These are phyloP conservation scores for Ceratobasidium sp. DNA, from an alignment of 1,284 basidiomycete species.

Conservation along the genomic window DNA sequence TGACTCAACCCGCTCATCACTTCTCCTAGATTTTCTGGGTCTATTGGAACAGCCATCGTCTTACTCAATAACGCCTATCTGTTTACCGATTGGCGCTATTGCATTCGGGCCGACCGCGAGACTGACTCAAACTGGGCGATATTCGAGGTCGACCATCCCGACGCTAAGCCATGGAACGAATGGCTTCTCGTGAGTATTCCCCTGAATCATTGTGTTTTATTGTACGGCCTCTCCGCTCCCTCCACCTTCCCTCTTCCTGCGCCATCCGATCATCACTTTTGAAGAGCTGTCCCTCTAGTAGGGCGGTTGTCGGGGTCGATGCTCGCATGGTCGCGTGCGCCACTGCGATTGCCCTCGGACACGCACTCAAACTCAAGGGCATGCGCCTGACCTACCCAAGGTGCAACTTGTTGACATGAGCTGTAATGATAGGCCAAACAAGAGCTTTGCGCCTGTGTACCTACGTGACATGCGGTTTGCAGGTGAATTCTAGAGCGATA, in stretches of 20 bases:
- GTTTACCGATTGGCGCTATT: constrained; percentile 91
- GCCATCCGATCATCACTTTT: constrained; percentile 38
- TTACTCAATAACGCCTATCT: constrained; percentile 76
- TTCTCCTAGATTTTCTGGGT: constrained; percentile 83
- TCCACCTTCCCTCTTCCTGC: constrained; percentile 43
- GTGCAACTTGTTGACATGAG: constrained; percentile 89
- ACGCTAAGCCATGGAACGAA: constrained; percentile 80
- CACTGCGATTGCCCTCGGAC: constrained; percentile 68
- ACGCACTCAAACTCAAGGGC: constrained; percentile 60
- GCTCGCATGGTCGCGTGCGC: constrained; percentile 87
- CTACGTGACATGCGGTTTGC: constrained; percentile 81
- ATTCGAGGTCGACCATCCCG: constrained; percentile 71
- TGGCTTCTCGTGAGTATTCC: constrained; percentile 70
- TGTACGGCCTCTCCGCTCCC: not conserved
- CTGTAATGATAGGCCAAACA: constrained; percentile 77
- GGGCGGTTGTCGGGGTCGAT: constrained; percentile 83
- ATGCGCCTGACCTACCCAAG: constrained; percentile 65
- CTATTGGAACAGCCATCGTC: constrained; percentile 86
- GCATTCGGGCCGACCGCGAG: constrained; percentile 84
- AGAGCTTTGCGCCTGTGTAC: constrained; percentile 78
- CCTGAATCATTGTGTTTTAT: too few species aligned
- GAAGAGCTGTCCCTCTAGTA: constrained; percentile 67
- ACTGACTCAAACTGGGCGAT: constrained; percentile 85
- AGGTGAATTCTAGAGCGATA: constrained; percentile 63
- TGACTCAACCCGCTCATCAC: too few species aligned